phyloP scores from a whole-genome alignment of 2,329 filamentous ascomycete genomes.

The Colletotrichum phormii region DNA sequence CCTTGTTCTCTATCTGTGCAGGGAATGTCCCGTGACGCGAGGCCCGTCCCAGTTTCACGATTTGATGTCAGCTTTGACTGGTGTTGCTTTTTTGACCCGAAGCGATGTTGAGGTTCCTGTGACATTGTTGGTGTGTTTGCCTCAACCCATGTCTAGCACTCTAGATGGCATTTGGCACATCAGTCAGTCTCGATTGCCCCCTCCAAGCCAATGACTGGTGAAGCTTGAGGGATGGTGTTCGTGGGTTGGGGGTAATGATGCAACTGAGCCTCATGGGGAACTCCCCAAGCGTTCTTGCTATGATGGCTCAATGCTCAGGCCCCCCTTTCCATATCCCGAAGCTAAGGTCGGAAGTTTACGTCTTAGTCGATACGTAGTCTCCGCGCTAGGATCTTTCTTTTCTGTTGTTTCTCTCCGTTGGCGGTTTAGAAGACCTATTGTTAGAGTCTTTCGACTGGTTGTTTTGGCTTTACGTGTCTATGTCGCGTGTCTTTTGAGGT shows the following conservation, averaged over 20 bases:
- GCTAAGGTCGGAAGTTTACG: not conserved
- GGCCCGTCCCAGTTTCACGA: not conserved
- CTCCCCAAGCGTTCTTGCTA: no score
- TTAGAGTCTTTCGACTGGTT: not conserved
- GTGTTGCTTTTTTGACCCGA: no score
- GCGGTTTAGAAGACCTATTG: not conserved
- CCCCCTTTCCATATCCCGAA: not conserved
- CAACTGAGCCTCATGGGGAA: no score
- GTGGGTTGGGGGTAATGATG: no score
- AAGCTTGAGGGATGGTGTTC: no score
- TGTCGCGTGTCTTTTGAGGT: not conserved
- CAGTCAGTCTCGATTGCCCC: no score
- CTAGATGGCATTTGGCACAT: no score
- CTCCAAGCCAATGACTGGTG: no score
- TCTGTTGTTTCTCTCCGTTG: not conserved
- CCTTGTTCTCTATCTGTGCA: no score
- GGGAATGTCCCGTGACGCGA: no score
- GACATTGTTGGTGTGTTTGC: not conserved
- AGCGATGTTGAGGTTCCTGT: not conserved
- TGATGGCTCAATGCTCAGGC: not conserved
- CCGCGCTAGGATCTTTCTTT: slow-evolving; percentile 1
- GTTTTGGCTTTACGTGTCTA: not conserved
- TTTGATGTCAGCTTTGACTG: no score
- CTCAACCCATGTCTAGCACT: not conserved
- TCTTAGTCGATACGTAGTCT: not conserved